phyloP scores from a whole-genome alignment of 116 monocot species.

The Posidonia oceanica region DNA sequence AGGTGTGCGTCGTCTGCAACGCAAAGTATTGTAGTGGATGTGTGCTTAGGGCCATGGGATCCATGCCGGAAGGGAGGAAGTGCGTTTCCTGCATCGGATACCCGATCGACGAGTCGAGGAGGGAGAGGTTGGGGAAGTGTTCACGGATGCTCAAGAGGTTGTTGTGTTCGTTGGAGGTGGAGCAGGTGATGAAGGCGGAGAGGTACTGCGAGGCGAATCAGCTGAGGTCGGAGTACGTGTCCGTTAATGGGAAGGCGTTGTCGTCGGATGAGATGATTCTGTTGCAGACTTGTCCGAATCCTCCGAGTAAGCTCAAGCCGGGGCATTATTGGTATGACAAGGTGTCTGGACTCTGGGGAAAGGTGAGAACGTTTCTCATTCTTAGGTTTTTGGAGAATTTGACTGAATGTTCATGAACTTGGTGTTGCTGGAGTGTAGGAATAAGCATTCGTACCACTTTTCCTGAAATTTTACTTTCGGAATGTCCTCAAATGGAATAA shows the following conservation, averaged over 20 bases:
- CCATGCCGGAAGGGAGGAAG: slow-evolving; percentile 97
- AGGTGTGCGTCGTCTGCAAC: slow-evolving; percentile 67
- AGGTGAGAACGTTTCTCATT: slow-evolving; percentile 34
- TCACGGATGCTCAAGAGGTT: slow-evolving; percentile 65
- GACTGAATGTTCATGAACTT: not conserved
- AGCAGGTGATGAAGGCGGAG: slow-evolving; percentile 77
- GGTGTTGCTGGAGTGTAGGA: not conserved
- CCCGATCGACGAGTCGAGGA: slow-evolving; percentile 55
- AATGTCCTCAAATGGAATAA: too few relatives aligned
- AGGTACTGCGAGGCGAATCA: slow-evolving; percentile 67
- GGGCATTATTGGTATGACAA: slow-evolving; percentile 96
- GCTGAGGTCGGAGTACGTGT: slow-evolving; percentile 53
- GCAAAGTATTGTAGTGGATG: slow-evolving; percentile 68
- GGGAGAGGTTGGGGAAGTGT: slow-evolving; percentile 60
- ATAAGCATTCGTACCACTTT: too few relatives aligned
- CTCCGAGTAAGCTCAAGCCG: slow-evolving; percentile 54
- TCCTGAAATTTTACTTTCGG: too few relatives aligned
- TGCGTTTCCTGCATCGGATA: slow-evolving; percentile 68
- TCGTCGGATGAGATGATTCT: slow-evolving; percentile 52
- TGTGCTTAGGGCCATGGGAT: slow-evolving; percentile 78
- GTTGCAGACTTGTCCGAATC: slow-evolving; percentile 46
- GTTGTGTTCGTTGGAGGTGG: slow-evolving; percentile 52
- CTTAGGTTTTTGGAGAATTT: not conserved
- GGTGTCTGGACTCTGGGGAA: slow-evolving; percentile 89
- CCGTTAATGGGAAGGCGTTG: slow-evolving; percentile 55